Base-by-base conservation (phyloP, 2,329 filamentous ascomycete species). In the Lachnellula willkommii region DNA sequence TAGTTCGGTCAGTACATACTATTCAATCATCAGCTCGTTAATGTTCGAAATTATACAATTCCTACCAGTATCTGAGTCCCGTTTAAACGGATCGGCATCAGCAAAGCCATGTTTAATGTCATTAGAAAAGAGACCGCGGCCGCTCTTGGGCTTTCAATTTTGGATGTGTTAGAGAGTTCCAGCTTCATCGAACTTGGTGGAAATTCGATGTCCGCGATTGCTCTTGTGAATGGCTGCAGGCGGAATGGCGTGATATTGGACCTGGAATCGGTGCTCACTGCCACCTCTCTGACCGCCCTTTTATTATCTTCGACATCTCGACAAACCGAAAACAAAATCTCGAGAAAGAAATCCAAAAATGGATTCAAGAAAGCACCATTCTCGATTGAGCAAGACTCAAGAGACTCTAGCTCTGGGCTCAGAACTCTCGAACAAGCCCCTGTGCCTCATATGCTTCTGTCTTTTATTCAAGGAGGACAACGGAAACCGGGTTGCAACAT, bases 101-200 rank as follows among this genome's bases (percentile, higher is more conserved):
- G n/a, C n/a, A n/a, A n/a, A n/a, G 35, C 14, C 35, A 37, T 37
- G 35, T 14, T 37, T 7, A 14, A 37, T 7, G 14, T 37, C 14
- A 14, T 37, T 37, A 37, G 35, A 37, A 14, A 7, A 7, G 14
- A 37, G 7, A 14, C 35, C 7, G 35, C 35, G 35, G 35, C 35
- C 7, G 35, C 35, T 37, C 28, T 48, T 0, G 50, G 45, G 35
- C 37, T 55, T 40, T 15, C 17, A 1, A 39, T 43, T 9, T 3
- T 28, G 2, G 17, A 52, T 43, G 9, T 55, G 15, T 22, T 24
- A 11, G 5, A 42, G 14, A 5, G 37, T 5, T 37, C 53, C 14
- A 55, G 69, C 50, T 78, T 78, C 66, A 75, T 78, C 49, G 68
- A 70, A n/a, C 65, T 78, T 1, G 76, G 76, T 24, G 76, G 76